phyloP scores from a whole-genome alignment of 1,284 basidiomycete species.

The Ganoderma meredithae region DNA sequence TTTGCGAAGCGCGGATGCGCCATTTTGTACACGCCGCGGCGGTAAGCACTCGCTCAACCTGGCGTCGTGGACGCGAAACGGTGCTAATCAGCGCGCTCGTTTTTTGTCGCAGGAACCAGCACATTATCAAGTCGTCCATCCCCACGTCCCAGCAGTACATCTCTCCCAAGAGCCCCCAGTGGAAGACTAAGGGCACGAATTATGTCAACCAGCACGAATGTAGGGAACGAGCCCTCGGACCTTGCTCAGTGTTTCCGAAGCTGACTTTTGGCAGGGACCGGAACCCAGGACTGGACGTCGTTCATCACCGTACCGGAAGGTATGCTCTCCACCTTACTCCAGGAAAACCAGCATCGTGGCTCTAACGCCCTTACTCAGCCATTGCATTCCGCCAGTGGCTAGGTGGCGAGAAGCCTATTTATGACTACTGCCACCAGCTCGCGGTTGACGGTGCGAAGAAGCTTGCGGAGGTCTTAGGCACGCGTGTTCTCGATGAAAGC shows the following conservation, averaged over 20 bases:
- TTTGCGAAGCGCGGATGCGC: conserved; percentile 76
- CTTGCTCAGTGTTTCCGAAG: neutral
- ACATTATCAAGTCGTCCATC: conserved; percentile 76
- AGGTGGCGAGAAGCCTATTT: conserved; percentile 85
- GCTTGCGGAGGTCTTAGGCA: conserved; percentile 72
- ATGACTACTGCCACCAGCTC: conserved; percentile 77
- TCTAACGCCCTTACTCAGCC: conserved; percentile 48
- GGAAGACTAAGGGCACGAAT: conserved; percentile 40
- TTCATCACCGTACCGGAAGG: conserved; percentile 64
- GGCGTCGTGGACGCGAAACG: neutral
- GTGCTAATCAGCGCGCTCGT: neutral
- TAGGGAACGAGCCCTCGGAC: conserved; percentile 37
- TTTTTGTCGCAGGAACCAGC: conserved; percentile 67
- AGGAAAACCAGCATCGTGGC: conserved; percentile 10
- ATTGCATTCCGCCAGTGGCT: conserved; percentile 82
- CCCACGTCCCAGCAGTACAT: conserved; percentile 76
- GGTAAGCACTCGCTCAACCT: conserved; percentile 44
- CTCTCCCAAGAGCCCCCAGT: conserved; percentile 42
- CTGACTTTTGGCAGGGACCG: conserved; percentile 62
- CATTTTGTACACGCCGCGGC: conserved; percentile 78
- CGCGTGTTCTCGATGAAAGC: conserved; percentile 65
- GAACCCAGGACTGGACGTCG: conserved; percentile 66
- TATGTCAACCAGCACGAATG: conserved; percentile 72
- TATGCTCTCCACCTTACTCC: conserved; percentile 32
- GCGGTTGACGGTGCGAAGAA: conserved; percentile 76